Evolutionary conservation across 2,329 filamentous ascomycete species (phyloP).

Genomic region (Diaporthe vaccinii): DNA sequence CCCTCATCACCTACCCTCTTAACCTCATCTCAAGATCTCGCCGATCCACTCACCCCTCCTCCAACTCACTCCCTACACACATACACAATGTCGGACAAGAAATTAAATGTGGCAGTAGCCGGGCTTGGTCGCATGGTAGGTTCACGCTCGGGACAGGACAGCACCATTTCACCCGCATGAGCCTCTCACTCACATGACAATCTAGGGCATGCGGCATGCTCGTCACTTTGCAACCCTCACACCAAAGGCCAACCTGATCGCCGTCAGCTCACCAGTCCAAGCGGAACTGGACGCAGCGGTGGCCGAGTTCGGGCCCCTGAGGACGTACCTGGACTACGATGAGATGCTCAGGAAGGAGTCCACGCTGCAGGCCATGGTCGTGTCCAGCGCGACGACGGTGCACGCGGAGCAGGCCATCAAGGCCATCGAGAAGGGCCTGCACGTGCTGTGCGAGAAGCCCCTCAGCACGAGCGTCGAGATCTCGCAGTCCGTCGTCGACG

Average conservation of each 20-base stretch:
- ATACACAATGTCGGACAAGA: slow-evolving; percentile 6
- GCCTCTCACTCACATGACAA: not conserved
- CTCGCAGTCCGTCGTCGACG: slow-evolving; percentile 65
- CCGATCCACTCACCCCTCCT: too few relatives aligned
- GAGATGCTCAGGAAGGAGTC: slow-evolving; percentile 59
- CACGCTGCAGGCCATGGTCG: slow-evolving; percentile 56
- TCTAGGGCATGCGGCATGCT: slow-evolving; percentile 62
- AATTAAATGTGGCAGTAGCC: slow-evolving; percentile 59
- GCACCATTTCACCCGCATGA: not conserved
- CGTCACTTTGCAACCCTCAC: slow-evolving; percentile 53
- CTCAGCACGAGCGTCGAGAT: slow-evolving; percentile 70
- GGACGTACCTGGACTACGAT: slow-evolving; percentile 59
- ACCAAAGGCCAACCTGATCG: slow-evolving; percentile 18
- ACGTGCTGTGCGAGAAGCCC: slow-evolving; percentile 73
- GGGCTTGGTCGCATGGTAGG: slow-evolving; percentile 62
- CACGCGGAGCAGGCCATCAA: slow-evolving; percentile 70
- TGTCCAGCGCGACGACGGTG: slow-evolving; percentile 61
- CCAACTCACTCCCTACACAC: not conserved
- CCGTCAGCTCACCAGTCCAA: slow-evolving; percentile 28
- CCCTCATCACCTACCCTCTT: not conserved
- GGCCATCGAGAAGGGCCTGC: slow-evolving; percentile 66
- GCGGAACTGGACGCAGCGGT: slow-evolving; percentile 57
- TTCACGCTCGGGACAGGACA: not conserved
- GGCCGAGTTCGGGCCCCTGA: slow-evolving; percentile 58
- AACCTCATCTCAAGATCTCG: not conserved